These are phyloP conservation scores for Euphorbia tirucalli DNA, from an alignment of 345 rosid genomes.

Conservation along the genomic window DNA sequence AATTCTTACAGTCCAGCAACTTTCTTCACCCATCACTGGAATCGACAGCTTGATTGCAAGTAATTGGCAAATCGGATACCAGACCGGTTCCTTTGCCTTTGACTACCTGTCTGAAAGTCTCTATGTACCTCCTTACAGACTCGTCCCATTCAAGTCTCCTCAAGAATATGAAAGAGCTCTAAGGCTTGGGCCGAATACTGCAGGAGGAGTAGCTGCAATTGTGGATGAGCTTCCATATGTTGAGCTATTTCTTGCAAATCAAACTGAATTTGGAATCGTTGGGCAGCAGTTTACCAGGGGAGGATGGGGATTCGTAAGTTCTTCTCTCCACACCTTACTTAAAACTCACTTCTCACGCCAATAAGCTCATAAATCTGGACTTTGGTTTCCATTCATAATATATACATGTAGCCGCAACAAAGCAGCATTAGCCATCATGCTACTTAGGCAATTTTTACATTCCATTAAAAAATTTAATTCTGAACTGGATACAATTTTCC, in stretches of 20 bases:
- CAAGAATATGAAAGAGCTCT: constrained; percentile 69
- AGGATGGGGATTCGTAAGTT: constrained; percentile 98
- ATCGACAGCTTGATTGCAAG: constrained; percentile 70
- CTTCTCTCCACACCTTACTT: constrained; percentile 10
- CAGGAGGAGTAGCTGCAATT: constrained; percentile 83
- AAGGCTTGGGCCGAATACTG: constrained; percentile 49
- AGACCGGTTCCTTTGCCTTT: constrained; percentile 69
- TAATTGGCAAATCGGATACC: constrained; percentile 71
- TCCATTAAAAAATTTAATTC: too few relatives aligned
- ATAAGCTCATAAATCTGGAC: not conserved
- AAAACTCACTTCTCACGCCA: too few relatives aligned
- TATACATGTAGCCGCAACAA: too few relatives aligned
- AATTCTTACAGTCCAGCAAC: constrained; percentile 82
- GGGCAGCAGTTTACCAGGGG: constrained; percentile 73
- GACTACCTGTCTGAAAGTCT: constrained; percentile 59
- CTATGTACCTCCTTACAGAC: constrained; percentile 54
- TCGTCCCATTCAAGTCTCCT: constrained; percentile 53
- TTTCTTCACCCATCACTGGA: constrained; percentile 72
- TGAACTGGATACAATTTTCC: too few relatives aligned
- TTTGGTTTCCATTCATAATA: not conserved
- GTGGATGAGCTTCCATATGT: constrained; percentile 79
- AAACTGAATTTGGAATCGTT: constrained; percentile 54
- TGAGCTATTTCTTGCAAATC: constrained; percentile 60
- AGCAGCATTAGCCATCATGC: too few relatives aligned
- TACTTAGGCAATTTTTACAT: too few relatives aligned